Conservation (phyloP, 352 stramenopile genomes). For the Phytopythium delawarense region DNA sequence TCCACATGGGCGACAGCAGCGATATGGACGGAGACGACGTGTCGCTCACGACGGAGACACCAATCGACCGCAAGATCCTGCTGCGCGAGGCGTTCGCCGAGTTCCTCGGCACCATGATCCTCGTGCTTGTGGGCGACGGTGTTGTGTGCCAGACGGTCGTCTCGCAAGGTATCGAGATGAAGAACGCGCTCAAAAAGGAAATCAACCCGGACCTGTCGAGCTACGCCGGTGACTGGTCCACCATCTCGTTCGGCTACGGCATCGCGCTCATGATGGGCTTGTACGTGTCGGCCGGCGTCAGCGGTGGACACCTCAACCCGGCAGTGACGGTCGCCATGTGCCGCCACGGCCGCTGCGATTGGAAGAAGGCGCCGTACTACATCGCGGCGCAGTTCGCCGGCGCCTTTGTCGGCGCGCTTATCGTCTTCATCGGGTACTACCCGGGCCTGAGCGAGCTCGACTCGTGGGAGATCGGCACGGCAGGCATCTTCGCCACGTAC, state of each 20-base stretch:
- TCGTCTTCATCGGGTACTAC: conserved; percentile 72
- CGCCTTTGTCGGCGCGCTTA: conserved; percentile 55
- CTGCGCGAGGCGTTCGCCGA: conserved; percentile 35
- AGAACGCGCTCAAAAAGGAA: conserved; percentile 44
- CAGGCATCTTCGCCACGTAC: conserved; percentile 73
- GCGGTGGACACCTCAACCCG: conserved; percentile 65
- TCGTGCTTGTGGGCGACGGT: conserved; percentile 51
- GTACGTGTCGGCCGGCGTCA: conserved; percentile 62
- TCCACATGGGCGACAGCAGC: conserved; percentile 21
- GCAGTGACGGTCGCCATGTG: conserved; percentile 67
- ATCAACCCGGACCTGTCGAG: conserved; percentile 37
- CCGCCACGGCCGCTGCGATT: conserved; percentile 49
- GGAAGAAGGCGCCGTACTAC: conserved; percentile 64
- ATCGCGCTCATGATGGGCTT: conserved; percentile 71
- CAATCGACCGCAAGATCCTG: conserved; percentile 27
- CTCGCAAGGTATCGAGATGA: conserved; percentile 54
- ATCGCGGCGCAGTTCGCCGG: conserved; percentile 54
- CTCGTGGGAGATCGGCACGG: conserved; percentile 54
- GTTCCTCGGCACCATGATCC: conserved; percentile 59
- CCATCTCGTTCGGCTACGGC: conserved; percentile 63
- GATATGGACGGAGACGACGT: conserved; percentile 31
- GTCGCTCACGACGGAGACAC: conserved; percentile 42
- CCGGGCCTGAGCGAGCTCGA: conserved; percentile 47
- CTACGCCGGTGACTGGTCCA: conserved; percentile 65
- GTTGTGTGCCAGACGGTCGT: conserved; percentile 58